phyloP scores from a whole-genome alignment of 352 stramenopile genomes.

The Pythium guiyangense region DNA sequence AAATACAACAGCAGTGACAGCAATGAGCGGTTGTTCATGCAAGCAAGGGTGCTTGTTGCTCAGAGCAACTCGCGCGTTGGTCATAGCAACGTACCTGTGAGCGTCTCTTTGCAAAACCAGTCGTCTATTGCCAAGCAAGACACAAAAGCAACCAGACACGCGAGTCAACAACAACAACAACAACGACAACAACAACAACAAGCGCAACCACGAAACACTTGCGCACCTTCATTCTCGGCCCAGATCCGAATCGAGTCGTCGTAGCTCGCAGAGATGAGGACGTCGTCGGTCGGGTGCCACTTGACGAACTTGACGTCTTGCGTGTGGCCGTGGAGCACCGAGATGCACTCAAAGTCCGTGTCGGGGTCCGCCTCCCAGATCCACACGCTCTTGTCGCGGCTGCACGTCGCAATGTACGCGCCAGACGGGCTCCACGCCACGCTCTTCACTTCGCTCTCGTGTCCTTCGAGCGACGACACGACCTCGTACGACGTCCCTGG shows the following conservation, averaged over 20 bases:
- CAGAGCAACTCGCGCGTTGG: not conserved
- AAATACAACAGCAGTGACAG: too few species aligned
- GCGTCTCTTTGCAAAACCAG: slow-evolving; percentile 94
- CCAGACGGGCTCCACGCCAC: slow-evolving; percentile 94
- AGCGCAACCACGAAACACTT: not conserved
- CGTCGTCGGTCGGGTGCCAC: slow-evolving; percentile 88
- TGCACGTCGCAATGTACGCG: slow-evolving; percentile 94
- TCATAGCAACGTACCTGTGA: slow-evolving; percentile 49
- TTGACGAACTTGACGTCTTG: slow-evolving; percentile 96
- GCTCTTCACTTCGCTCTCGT: slow-evolving; percentile 98
- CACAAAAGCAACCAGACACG: not conserved
- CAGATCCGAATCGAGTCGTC: slow-evolving; percentile 96
- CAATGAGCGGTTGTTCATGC: too few species aligned
- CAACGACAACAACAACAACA: not conserved
- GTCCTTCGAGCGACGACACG: slow-evolving; percentile 95
- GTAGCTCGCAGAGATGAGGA: slow-evolving; percentile 91
- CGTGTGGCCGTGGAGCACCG: slow-evolving; percentile 94
- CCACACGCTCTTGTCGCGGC: slow-evolving; percentile 98
- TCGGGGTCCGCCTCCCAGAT: slow-evolving; percentile 95
- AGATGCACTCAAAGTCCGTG: slow-evolving; percentile 97
- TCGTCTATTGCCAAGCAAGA: slow-evolving; percentile 59
- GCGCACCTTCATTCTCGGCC: slow-evolving; percentile 85
- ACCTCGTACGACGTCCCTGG: slow-evolving; percentile 88
- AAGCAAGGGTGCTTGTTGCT: too few species aligned
- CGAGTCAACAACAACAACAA: not conserved